Evolutionary conservation across 148 eudicot species (phyloP).

Genomic region (Diospyros lotus): DNA sequence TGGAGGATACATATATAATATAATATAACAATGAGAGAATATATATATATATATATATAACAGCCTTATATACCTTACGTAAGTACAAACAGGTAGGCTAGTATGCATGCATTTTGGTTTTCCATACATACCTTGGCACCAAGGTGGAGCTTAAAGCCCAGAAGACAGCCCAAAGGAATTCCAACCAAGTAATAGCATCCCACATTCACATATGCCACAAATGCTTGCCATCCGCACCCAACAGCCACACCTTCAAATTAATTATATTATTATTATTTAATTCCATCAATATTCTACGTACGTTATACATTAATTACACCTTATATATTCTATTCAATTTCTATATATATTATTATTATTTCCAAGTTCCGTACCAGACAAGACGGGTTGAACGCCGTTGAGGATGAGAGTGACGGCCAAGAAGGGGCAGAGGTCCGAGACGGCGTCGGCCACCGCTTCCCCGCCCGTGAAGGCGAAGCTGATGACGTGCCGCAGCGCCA

Average conservation of each 20-base stretch:
- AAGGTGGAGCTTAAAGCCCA: constrained; percentile 40
- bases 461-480: constrained; percentile 57
- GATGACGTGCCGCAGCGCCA: constrained; percentile 35
- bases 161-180: constrained; percentile 51
- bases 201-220: constrained; percentile 59
- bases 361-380: constrained; percentile 36
- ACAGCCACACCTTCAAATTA: constrained; percentile 54
- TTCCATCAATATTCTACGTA: not conserved
- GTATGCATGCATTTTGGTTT: too few species aligned
- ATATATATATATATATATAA: too few species aligned
- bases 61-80: too few species aligned
- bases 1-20: too few species aligned
- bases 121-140: constrained; percentile 38
- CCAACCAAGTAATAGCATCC: constrained; percentile 66
- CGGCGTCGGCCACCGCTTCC: constrained; percentile 42
- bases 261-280: not conserved
- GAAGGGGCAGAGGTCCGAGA: constrained; percentile 45
- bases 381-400: constrained; percentile 62
- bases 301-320: too few species aligned
- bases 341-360: too few species aligned
- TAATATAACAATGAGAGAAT: too few species aligned
- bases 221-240: constrained; percentile 69
- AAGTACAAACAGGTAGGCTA: too few species aligned
- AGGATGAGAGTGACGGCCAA: constrained; percentile 44
- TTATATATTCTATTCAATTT: too few species aligned